Conservation (phyloP, 768 basidiomycete genomes). For the Suillus fuscotomentosus region DNA sequence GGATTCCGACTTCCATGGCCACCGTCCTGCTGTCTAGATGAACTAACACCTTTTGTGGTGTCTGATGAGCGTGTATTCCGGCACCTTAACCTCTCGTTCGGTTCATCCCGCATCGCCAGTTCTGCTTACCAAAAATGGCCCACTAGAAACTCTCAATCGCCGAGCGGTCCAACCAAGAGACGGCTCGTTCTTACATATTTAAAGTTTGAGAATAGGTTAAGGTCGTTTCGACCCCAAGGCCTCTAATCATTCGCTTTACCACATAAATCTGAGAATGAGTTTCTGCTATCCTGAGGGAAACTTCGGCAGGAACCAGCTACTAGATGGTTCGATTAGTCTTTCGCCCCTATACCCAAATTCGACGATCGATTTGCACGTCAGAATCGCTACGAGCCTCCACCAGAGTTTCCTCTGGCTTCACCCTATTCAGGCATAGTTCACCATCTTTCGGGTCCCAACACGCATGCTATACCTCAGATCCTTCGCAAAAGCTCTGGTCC, state of each 20-base stretch:
- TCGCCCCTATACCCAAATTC: conserved; percentile 95
- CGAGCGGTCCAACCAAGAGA: conserved; percentile 48
- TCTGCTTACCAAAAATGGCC: conserved; percentile 75
- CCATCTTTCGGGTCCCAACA: too few species aligned
- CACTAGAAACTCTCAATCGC: conserved; percentile 70
- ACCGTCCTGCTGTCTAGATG: conserved; percentile 87
- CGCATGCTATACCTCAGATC: too few species aligned
- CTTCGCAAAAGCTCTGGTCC: too few species aligned
- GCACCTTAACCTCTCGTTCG: conserved; percentile 42
- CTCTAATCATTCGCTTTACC: conserved; percentile 90
- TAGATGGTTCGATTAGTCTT: conserved; percentile 96
- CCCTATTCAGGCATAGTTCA: too few species aligned
- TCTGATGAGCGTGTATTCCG: conserved; percentile 49
- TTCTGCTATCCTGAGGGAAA: conserved; percentile 78
- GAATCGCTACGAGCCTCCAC: conserved; percentile 94
- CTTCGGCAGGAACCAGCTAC: conserved; percentile 92
- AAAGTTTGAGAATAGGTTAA: conserved; percentile 81
- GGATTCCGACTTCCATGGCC: conserved; percentile 85
- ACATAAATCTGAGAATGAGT: conserved; percentile 60
- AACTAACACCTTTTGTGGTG: conserved; percentile 86
- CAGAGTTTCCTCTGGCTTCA: too few species aligned
- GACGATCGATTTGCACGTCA: conserved; percentile 96
- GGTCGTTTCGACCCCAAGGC: conserved; percentile 86
- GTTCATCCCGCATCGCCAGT: conserved; percentile 73
- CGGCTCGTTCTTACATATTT: conserved; percentile 59